Evolutionary conservation across 495 filamentous ascomycete genomes (phyloP).

Genomic region (Penicillium cosmopolitanum): DNA sequence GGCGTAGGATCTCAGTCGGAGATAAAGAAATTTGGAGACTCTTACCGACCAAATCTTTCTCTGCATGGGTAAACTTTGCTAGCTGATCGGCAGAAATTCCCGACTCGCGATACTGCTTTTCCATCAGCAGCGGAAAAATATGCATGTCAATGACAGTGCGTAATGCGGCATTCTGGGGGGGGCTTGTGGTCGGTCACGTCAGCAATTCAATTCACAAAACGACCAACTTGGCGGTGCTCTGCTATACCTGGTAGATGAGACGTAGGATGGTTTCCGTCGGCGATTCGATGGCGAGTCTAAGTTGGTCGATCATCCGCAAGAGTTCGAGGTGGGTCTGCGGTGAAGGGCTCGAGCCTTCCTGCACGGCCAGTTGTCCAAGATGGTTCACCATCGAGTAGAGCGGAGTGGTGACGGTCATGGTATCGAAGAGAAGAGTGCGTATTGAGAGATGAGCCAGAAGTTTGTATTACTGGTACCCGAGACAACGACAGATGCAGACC

Average conservation of each 20-base stretch:
- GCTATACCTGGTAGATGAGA: slow-evolving; percentile 43
- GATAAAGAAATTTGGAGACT: not conserved
- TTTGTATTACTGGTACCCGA: slow-evolving; percentile 3
- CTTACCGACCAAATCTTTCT: slow-evolving; percentile 37
- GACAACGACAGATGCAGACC: slow-evolving; percentile 4
- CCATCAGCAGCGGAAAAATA: slow-evolving; percentile 35
- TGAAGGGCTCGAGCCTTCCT: slow-evolving; percentile 26
- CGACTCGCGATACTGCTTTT: slow-evolving; percentile 20
- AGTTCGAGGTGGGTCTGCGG: slow-evolving; percentile 36
- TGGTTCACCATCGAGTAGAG: slow-evolving; percentile 31
- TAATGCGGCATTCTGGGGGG: slow-evolving; percentile 46
- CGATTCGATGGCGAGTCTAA: slow-evolving; percentile 37
- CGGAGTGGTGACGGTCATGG: slow-evolving; percentile 26
- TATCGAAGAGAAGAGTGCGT: not conserved
- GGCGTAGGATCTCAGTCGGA: not conserved
- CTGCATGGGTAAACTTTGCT: slow-evolving; percentile 32
- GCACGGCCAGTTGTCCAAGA: slow-evolving; percentile 26
- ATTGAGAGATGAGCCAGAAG: not conserved
- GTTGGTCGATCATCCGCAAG: slow-evolving; percentile 34
- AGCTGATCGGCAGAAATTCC: slow-evolving; percentile 36
- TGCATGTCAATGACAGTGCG: slow-evolving; percentile 39
- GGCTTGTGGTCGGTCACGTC: slow-evolving; percentile 30
- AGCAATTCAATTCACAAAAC: not conserved
- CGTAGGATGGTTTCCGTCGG: slow-evolving; percentile 41
- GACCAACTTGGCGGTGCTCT: not conserved